These are phyloP conservation scores for Acrodontium crateriforme DNA, from an alignment of 2,329 filamentous ascomycete species.

Conservation along the genomic window DNA sequence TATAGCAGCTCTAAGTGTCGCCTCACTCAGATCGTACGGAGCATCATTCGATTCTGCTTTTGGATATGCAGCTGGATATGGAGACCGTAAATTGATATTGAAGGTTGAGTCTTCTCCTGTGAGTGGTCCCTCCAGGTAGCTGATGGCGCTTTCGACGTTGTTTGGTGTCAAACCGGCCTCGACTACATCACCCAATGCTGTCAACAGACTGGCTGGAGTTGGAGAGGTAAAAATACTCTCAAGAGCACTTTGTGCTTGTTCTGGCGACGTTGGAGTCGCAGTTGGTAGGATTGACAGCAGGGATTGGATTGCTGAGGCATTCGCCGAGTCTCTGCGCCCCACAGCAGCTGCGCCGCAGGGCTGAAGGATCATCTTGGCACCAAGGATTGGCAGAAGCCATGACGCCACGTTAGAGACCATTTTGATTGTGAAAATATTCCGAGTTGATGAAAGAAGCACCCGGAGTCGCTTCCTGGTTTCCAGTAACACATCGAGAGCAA, in stretches of 20 bases:
- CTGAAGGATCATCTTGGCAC: too few relatives aligned
- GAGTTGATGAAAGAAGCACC: too few relatives aligned
- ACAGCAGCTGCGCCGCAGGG: conserved; percentile 1
- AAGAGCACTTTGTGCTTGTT: conserved; percentile 3
- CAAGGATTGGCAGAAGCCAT: too few relatives aligned
- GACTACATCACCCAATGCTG: conserved; percentile 13
- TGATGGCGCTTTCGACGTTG: conserved; percentile 9
- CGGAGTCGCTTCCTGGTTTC: too few relatives aligned
- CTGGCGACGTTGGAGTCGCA: conserved; percentile 2
- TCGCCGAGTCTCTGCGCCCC: too few relatives aligned
- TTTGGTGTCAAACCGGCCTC: conserved; percentile 17
- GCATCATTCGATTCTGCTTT: conserved; percentile 29
- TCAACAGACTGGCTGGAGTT: conserved; percentile 15
- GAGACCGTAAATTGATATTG: conserved; percentile 17
- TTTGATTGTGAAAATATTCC: too few relatives aligned
- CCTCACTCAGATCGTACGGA: conserved; percentile 35
- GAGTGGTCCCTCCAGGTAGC: conserved; percentile 11
- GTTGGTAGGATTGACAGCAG: conserved; percentile 4
- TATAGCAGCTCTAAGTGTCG: conserved; percentile 36
- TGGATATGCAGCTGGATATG: conserved; percentile 23
- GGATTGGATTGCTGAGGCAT: conserved; percentile 3
- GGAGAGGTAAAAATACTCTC: conserved; percentile 6
- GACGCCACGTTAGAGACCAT: too few relatives aligned
- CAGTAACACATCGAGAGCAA: too few relatives aligned
- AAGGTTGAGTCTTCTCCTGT: conserved; percentile 12